Conservation (phyloP, 495 filamentous ascomycete genomes). For the Aspergillus saccharolyticus region DNA sequence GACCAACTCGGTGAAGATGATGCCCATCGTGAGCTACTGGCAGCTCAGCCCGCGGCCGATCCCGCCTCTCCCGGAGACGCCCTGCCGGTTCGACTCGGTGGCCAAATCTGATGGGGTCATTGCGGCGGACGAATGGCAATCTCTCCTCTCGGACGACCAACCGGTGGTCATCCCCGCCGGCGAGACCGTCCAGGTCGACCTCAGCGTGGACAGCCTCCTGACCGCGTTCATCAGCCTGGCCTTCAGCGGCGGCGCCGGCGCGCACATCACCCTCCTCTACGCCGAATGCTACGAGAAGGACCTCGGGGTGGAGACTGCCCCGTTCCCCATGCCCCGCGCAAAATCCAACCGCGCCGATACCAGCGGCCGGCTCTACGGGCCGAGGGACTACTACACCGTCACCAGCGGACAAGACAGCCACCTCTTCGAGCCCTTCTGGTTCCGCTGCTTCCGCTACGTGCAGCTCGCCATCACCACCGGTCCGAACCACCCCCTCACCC, state of each 20-base stretch:
- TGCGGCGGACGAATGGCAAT: not conserved
- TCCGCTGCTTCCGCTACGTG: constrained; percentile 28
- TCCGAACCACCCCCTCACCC: constrained; percentile 1
- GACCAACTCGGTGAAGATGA: constrained; percentile 20
- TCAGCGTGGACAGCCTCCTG: constrained; percentile 12
- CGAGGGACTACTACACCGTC: constrained; percentile 20
- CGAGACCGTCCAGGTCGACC: constrained; percentile 12
- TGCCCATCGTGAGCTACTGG: constrained; percentile 22
- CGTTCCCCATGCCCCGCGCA: constrained; percentile 17
- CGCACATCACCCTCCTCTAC: constrained; percentile 15
- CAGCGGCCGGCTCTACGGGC: constrained; percentile 16
- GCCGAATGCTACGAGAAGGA: constrained; percentile 26
- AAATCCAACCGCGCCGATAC: constrained; percentile 17
- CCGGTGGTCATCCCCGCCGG: constrained; percentile 11
- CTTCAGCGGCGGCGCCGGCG: constrained; percentile 14
- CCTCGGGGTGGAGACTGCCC: constrained; percentile 10
- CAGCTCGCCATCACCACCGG: constrained; percentile 14
- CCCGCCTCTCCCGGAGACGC: constrained; percentile 17
- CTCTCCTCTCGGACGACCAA: not conserved
- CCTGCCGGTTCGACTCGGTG: constrained; percentile 10
- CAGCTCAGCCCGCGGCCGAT: constrained; percentile 17
- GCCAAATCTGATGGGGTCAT: constrained; percentile 5
- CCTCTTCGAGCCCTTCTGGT: constrained; percentile 25
- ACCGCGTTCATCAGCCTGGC: constrained; percentile 21
- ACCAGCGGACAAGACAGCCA: constrained; percentile 5